These are phyloP conservation scores for Pseudocercospora fuligena DNA, from an alignment of 2,329 filamentous ascomycete genomes.

Conservation along the genomic window DNA sequence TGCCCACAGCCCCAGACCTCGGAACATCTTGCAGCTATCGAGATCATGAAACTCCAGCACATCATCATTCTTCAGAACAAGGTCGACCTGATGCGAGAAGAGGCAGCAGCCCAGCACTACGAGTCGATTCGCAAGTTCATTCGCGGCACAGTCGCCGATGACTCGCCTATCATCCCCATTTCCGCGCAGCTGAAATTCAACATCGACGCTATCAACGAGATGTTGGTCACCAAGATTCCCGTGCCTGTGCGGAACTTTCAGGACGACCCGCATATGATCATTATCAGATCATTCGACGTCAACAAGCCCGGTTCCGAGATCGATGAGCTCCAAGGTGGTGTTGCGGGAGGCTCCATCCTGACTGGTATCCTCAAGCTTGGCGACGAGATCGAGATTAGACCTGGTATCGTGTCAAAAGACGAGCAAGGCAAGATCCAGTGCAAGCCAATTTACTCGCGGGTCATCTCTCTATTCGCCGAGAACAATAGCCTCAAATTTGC, in stretches of 20 bases:
- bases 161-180: conserved; percentile 94
- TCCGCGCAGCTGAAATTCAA: conserved; percentile 99
- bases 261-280: conserved; percentile 94
- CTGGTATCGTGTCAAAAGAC: conserved; percentile 97
- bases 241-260: conserved; percentile 90
- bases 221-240: conserved; percentile 92
- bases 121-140: conserved; percentile 99
- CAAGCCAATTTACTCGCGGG: conserved; percentile 93
- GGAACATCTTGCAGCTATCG: conserved; percentile 97
- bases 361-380: conserved; percentile 96
- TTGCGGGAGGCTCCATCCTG: conserved; percentile 94
- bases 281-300: conserved; percentile 98
- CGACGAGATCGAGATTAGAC: conserved; percentile 97
- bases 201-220: conserved; percentile 96
- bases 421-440: conserved; percentile 93
- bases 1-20: conserved; percentile 98
- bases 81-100: conserved; percentile 97
- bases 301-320: conserved; percentile 99
- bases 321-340: conserved; percentile 96
- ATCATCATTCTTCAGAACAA: conserved; percentile 99
- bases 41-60: conserved; percentile 99
- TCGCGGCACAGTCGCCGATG: conserved; percentile 92
- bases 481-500: conserved; percentile 98
- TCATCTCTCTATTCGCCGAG: conserved; percentile 94
- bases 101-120: conserved; percentile 90